Evolutionary conservation across 345 rosid species (phyloP), one percentile per base, ranked within the genome.

Genomic region (Citrus medica): DNA sequence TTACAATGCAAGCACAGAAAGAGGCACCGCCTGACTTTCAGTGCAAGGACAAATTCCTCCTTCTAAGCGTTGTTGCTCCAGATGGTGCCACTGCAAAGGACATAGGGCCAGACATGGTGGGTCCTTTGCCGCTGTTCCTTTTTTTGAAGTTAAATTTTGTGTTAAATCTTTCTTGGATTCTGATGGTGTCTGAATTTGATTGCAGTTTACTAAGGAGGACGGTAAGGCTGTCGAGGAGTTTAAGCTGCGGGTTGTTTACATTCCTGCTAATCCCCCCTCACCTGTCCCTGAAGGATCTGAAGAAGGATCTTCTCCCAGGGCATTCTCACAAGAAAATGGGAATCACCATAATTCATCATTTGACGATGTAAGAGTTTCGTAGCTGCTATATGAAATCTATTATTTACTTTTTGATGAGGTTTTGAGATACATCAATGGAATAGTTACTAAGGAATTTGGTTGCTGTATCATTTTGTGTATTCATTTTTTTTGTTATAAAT

Each of bases 281-380:
- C 94, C 98, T 64, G 97, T 95, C 65, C 93, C 98, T 0, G 98
- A 93, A 86, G 98, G 92, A 70, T 83, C 98, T 78, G 98, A 95
- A 69, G 98, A 95, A 90, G 98, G 90, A 71, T 83, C 86, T 69
- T 88, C 97, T 68, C 95, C 98, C 3, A 86, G 83, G 65, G 81
- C 86, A 67, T 90, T 95, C 48, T 73, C 66, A 22, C 85, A 67
- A 66, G 98, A 89, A 63, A 82, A 86, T 73, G 95, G 88, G 35
- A 77, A 79, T 81, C 84, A 78, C 66, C 71, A 86, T 80, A 77
- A 64, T n/a, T 71, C 87, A 25, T 79, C 79, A 0, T 86, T 83
- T 78, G 89, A 92, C 48, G 89, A 88, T 56, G 95, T 87, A 80
- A 81, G 89, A 74, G 6, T 61, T 71, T 78, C 17, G 32, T 60